A percentile compares a stretch with the other conserved stretches of the same genome.
phyloP scores from a whole-genome alignment of 1,284 basidiomycete genomes.

The Hypsizygus ulmarius region DNA sequence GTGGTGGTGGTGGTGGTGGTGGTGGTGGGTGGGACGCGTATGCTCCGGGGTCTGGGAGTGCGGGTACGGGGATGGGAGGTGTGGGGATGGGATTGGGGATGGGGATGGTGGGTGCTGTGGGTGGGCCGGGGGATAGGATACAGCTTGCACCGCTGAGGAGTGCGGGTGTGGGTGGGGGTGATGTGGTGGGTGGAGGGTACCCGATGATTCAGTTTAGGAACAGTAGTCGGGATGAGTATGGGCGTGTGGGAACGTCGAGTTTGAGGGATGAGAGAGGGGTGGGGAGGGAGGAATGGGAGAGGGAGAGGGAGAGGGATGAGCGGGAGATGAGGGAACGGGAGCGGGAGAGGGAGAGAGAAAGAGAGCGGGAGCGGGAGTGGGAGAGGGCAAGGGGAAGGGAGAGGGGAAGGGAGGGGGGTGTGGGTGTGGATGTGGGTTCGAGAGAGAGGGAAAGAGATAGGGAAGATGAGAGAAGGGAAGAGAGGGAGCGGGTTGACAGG shows the following conservation, averaged over 20 bases:
- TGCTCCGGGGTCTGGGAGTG: too few relatives aligned
- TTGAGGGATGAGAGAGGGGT: conserved; percentile 16
- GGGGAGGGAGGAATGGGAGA: conserved; percentile 12
- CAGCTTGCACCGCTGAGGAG: conserved; percentile 54
- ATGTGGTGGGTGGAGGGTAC: conserved; percentile 21
- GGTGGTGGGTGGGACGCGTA: conserved; percentile 13
- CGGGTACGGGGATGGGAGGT: not conserved
- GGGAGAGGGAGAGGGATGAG: conserved; percentile 19
- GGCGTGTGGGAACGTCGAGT: conserved; percentile 11
- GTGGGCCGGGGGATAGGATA: conserved; percentile 40
- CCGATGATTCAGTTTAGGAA: conserved; percentile 31
- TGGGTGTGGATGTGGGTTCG: conserved; percentile 20
- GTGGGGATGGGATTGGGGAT: not conserved
- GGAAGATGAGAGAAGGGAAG: conserved; percentile 23
- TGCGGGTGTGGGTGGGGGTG: conserved; percentile 6
- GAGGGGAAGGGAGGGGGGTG: conserved; percentile 14
- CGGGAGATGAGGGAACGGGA: conserved; percentile 9
- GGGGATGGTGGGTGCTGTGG: conserved; percentile 19
- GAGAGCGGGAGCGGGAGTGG: conserved; percentile 14
- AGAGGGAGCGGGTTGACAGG: conserved; percentile 21
- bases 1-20: not conserved
- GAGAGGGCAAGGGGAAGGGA: conserved; percentile 18
- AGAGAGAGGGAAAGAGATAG: conserved; percentile 18
- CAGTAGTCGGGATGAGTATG: conserved; percentile 18
- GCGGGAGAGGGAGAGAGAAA: conserved; percentile 8